These are phyloP conservation scores for Rubia occidens DNA, from an alignment of 305 asterid species.

Conservation along the genomic window DNA sequence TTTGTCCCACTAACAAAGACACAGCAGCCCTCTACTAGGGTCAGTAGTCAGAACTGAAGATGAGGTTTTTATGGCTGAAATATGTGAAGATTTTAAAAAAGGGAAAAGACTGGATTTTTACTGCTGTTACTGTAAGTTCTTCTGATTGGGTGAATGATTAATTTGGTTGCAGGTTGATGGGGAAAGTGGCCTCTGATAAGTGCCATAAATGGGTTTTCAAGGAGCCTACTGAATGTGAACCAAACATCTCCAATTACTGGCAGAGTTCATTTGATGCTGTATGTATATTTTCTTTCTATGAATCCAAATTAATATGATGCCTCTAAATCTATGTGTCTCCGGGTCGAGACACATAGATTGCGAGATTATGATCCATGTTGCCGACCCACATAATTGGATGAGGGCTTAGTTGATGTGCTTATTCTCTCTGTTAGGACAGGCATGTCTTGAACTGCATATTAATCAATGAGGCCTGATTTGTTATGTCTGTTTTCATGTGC, in stretches of 20 bases:
- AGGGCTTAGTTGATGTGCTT: background rate
- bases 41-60: constrained; percentile 8
- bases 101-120: background rate
- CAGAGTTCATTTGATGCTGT: constrained; percentile 99
- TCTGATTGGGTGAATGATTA: constrained; percentile 29
- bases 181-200: constrained; percentile 99
- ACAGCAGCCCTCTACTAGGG: constrained; percentile 6
- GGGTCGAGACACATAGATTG: too few species aligned
- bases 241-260: constrained; percentile 97
- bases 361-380: background rate
- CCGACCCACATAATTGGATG: background rate
- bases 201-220: constrained; percentile 99
- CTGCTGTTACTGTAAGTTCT: constrained; percentile 8
- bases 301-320: background rate
- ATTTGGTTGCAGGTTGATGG: constrained; percentile 86
- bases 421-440: background rate
- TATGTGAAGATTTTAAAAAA: background rate
- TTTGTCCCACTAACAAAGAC: constrained; percentile 29
- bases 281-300: constrained; percentile 22
- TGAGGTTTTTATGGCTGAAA: constrained; percentile 7
- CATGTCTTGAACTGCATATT: background rate
- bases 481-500: constrained; percentile 17
- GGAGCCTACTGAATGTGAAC: constrained; percentile 93
- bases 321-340: background rate
- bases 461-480: constrained; percentile 2